Conservation (phyloP, 148 eudicot genomes). For the Silene latifolia region DNA sequence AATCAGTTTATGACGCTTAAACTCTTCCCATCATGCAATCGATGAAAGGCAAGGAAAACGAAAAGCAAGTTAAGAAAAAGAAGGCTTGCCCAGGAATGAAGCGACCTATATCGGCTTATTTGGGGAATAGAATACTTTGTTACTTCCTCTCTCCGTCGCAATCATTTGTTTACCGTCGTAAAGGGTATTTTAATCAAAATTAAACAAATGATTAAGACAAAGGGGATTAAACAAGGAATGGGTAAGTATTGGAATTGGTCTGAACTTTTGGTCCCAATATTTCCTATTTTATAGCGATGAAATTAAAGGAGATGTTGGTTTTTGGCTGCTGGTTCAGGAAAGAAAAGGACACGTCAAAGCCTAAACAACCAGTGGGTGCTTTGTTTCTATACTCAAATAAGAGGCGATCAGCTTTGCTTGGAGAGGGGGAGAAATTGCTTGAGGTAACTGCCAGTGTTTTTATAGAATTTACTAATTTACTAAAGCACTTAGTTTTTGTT, state of each 20-base stretch:
- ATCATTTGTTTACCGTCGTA: no score
- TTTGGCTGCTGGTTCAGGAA: constrained; percentile 53
- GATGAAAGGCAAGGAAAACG: constrained; percentile 49
- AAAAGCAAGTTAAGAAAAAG: constrained; percentile 67
- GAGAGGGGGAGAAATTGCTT: constrained; percentile 53
- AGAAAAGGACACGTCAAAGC: constrained; percentile 80
- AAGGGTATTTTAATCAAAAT: no score
- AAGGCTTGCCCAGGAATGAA: constrained; percentile 55
- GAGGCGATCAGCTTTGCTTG: constrained; percentile 53
- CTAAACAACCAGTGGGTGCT: constrained; percentile 84
- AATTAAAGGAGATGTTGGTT: background rate
- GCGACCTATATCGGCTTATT: constrained; percentile 70
- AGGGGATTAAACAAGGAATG: constrained; percentile 65
- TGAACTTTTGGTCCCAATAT: background rate
- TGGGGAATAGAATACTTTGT: background rate
- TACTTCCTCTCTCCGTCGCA: no score
- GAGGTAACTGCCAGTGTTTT: constrained; percentile 46
- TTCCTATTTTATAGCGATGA: background rate
- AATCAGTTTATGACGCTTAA: no score
- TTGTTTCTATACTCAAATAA: constrained; percentile 64
- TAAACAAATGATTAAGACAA: constrained; percentile 29
- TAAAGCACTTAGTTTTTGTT: no score
- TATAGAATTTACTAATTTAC: background rate
- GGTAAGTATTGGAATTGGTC: constrained; percentile 38
- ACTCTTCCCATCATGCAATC: constrained; percentile 10